Evolutionary conservation across 2,329 filamentous ascomycete species (phyloP), one percentile per base, ranked within the genome.

Genomic region (Xylaria sp.): DNA sequence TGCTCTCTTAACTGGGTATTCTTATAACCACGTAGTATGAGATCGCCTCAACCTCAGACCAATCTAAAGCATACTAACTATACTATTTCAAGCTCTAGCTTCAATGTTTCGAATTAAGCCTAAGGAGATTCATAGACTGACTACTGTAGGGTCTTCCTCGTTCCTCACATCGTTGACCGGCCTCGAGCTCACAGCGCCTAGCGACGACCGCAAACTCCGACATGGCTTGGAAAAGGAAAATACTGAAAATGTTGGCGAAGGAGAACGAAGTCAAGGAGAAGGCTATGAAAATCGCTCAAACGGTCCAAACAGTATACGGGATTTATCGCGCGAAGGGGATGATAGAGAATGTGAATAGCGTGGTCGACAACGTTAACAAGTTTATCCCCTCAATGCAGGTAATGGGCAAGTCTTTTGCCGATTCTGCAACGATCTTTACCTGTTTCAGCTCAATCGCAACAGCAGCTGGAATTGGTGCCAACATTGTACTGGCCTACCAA

Each of bases 401-500:
- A 10, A 75, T 81, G 73, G 78, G 75, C n/a, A 74, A 76, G 66
- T 80, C 79, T 3, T 67, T 80, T 25, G 77, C 76, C 66, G 79
- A 81, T 50, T 78, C 74, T 50, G 73, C 75, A 37, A 76, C 75
- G 28, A 71, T 81, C 12, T 75, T 80, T 39, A 69, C 72, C n/a
- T 71, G 73, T 12, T 81, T 81, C 54, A 78, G 71, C 67, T 71
- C 74, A 4, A 75, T 78, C 18, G 79, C 79, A 2, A 75, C 74
- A 6, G 73, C 76, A 0, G 68, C 79, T 32, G 76, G 78, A 9
- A 78, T 80, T 52, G 80, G 76, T n/a, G 76, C 75, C 12, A 81
- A 81, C 66, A 65, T 80, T 8, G 74, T 81, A 3, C 74, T 77
- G 63, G 78, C 79, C 1, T 81, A 81, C 55, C 80, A 81, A 58